These are phyloP conservation scores for Cryphonectria carpinicola DNA, from an alignment of 2,329 filamentous ascomycete species.

Conservation along the genomic window DNA sequence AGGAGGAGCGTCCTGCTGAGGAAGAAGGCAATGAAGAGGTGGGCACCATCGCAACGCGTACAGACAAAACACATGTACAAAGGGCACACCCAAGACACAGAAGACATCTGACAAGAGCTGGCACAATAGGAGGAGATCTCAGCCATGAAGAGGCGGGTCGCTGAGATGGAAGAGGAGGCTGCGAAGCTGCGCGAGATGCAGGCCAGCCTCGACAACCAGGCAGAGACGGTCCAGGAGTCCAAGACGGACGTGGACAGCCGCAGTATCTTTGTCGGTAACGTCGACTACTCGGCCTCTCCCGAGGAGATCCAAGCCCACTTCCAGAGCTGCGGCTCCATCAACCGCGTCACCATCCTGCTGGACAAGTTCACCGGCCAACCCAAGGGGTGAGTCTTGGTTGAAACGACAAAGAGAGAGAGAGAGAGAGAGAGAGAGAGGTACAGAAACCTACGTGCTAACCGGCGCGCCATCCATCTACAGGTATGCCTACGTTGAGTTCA, in stretches of 20 bases:
- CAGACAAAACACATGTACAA: slow-evolving; percentile 23
- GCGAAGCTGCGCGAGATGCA: slow-evolving; percentile 88
- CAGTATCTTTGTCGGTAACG: slow-evolving; percentile 98
- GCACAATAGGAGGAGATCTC: slow-evolving; percentile 72
- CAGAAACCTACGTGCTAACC: slow-evolving; percentile 26
- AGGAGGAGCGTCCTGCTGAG: slow-evolving; percentile 39
- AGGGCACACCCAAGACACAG: slow-evolving; percentile 23
- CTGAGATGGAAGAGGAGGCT: slow-evolving; percentile 89
- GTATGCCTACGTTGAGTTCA: slow-evolving; percentile 84
- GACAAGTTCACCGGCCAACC: slow-evolving; percentile 99
- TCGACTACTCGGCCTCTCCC: slow-evolving; percentile 95
- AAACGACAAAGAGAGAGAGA: too few species aligned
- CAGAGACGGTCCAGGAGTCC: slow-evolving; percentile 82
- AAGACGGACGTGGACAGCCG: slow-evolving; percentile 94
- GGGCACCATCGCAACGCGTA: slow-evolving; percentile 34
- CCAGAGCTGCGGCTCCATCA: slow-evolving; percentile 95
- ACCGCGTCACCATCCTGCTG: slow-evolving; percentile 93
- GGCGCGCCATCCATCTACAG: slow-evolving; percentile 49
- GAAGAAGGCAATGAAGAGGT: slow-evolving; percentile 52
- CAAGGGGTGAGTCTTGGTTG: slow-evolving; percentile 74
- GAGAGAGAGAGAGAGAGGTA: background rate
- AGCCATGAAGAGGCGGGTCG: slow-evolving; percentile 84
- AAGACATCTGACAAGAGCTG: slow-evolving; percentile 29
- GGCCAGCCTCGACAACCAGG: slow-evolving; percentile 81
- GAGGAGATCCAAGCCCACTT: slow-evolving; percentile 99